Base-by-base conservation (phyloP, 2,329 filamentous ascomycete genomes). In the Cladosporium phlei region DNA sequence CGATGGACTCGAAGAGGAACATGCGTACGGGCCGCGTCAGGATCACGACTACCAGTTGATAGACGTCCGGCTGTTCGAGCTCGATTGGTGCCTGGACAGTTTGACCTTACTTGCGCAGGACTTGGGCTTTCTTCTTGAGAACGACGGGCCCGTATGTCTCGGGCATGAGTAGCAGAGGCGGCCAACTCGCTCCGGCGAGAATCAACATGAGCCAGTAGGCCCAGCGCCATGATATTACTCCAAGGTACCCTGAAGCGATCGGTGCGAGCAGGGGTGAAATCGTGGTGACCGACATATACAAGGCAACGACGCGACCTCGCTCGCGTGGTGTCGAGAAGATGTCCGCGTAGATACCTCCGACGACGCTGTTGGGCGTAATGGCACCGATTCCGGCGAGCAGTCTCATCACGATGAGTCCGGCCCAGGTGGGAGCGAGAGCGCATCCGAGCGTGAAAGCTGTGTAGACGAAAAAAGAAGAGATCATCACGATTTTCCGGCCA, bases 21-120 rank as follows among this genome's bases (percentile, higher is more conserved):
- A 91, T 90, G 19, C 82, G 75, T 5, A 89, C 64, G 0, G 87
- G 86, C 0, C 86, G 70, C 1, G 81, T 83, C 25, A 90, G 69
- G 0, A 88, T 83, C n/a, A 85, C 78, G 1, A 76, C 80, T 12
- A 82, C 62, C 44, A 87, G 73, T 30, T 68, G 72, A 29, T 80
- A 66, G 12, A 46, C 25, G 35, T 74, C 73, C 24, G 75, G 73
- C 43, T 73, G 69, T 56, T 86, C 80, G 17, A 86, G 65, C 59
- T 88, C 83, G 42, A 79, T 73, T 0, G 79, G 77, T 1, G 85
- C 77, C 40, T 80, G 67, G 39, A 81, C 74, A 49, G 14, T 9
- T 71, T 66, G 33, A 66, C 78, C 75, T 25, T 71, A 70, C 55
- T 74, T 77, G 53, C 80, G 77, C 21, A 86, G 63, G 38, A 69